Evolutionary conservation across 352 stramenopile genomes (phyloP).

Genomic region (Globisporangium spinosum): DNA sequence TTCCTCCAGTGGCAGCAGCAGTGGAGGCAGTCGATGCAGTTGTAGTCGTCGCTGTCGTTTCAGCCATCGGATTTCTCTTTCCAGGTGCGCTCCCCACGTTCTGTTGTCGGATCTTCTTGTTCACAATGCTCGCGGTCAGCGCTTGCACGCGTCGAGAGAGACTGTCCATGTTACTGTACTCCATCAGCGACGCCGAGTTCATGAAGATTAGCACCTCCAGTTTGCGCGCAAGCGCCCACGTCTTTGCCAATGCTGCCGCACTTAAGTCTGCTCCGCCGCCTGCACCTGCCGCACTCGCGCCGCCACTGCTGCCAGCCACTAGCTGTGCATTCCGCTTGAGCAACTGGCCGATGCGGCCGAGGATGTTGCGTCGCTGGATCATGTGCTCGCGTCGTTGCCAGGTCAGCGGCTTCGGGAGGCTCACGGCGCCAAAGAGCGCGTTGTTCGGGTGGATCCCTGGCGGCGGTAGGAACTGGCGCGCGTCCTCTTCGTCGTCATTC

Average conservation of each 20-base stretch:
- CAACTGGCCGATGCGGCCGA: slow-evolving; percentile 61
- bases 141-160: slow-evolving; percentile 74
- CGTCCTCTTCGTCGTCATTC: slow-evolving; percentile 5
- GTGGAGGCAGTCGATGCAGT: background rate
- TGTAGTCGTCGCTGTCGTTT: background rate
- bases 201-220: slow-evolving; percentile 83
- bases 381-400: slow-evolving; percentile 78
- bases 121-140: slow-evolving; percentile 75
- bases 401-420: slow-evolving; percentile 73
- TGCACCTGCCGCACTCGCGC: background rate
- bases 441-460: slow-evolving; percentile 68
- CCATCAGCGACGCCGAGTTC: slow-evolving; percentile 74
- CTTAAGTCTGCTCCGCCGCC: background rate
- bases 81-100: slow-evolving; percentile 9
- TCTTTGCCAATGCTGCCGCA: slow-evolving; percentile 34
- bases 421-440: slow-evolving; percentile 61
- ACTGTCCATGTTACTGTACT: slow-evolving; percentile 81
- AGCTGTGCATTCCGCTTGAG: slow-evolving; percentile 57
- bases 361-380: slow-evolving; percentile 60
- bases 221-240: slow-evolving; percentile 74
- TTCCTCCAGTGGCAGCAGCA: background rate
- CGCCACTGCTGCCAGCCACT: slow-evolving; percentile 7
- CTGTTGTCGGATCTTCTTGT: slow-evolving; percentile 77
- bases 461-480: slow-evolving; percentile 40
- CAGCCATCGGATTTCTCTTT: background rate